These are phyloP conservation scores for Sporothrix protearum DNA, from an alignment of 2,329 filamentous ascomycete species.

Conservation along the genomic window DNA sequence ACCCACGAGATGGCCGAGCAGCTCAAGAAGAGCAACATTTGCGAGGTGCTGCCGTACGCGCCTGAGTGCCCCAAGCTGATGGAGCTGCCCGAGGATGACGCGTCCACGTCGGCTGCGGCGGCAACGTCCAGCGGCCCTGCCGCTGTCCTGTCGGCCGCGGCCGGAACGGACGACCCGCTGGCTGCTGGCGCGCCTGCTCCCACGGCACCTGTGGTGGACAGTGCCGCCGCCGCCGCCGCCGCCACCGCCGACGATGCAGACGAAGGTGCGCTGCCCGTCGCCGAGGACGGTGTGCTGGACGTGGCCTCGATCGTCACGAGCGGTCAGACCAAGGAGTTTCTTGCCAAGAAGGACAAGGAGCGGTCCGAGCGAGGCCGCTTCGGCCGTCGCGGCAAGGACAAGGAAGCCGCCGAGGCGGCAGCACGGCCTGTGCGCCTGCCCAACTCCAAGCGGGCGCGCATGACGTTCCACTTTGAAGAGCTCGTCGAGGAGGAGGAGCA, in stretches of 20 bases:
- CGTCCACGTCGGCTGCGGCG: constrained; percentile 24
- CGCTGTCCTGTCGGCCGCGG: constrained; percentile 24
- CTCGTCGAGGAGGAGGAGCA: constrained; percentile 54
- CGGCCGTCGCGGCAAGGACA: constrained; percentile 59
- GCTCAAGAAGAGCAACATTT: constrained; percentile 63
- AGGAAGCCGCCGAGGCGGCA: constrained; percentile 51
- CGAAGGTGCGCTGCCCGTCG: constrained; percentile 41
- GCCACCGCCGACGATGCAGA: constrained; percentile 35
- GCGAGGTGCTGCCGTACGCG: constrained; percentile 61
- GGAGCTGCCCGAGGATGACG: constrained; percentile 46
- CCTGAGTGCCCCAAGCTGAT: constrained; percentile 44
- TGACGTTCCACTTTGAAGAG: constrained; percentile 72
- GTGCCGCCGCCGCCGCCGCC: constrained; percentile 33
- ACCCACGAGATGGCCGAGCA: constrained; percentile 66
- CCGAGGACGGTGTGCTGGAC: constrained; percentile 69
- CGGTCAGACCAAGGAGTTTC: constrained; percentile 75
- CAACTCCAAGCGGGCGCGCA: constrained; percentile 67
- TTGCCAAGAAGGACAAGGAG: constrained; percentile 78
- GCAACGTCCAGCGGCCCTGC: constrained; percentile 31
- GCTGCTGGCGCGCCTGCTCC: constrained; percentile 12
- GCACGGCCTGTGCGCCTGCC: constrained; percentile 60
- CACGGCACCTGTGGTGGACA: constrained; percentile 29
- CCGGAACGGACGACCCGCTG: constrained; percentile 31
- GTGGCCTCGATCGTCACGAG: constrained; percentile 81
- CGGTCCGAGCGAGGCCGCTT: constrained; percentile 63